Evolutionary conservation across 257 asterid genomes (phyloP), one percentile per base, ranked within the genome.

Genomic region (Verbascum thapsus): DNA sequence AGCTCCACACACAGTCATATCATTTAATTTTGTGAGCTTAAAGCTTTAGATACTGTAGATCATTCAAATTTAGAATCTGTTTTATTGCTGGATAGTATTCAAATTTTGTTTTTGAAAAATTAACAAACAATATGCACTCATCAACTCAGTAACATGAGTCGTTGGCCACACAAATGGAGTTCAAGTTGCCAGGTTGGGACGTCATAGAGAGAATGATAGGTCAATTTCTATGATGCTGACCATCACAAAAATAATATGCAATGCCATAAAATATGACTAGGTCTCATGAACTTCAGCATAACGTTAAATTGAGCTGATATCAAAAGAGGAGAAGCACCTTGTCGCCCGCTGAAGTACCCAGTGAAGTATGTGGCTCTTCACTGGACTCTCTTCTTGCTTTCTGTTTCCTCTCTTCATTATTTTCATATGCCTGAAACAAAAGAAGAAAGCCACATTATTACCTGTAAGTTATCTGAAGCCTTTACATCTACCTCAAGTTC

Each of bases 371-470:
- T 26, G 74, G 69, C 74, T 78, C 88, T 58, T 60, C 86, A 60
- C 50, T 66, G 58, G 59, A 51, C 69, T 89, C 94, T 72, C 85
- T 81, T 78, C 88, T 80, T 70, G 89, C 81, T 80, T 75, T 83
- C 23, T 18, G 78, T 76, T 67, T 84, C 82, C 71, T 70, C 63
- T 74, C 87, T 76, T 83, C 98, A 67, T 85, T 89, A 68, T 75
- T 80, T 66, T 85, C 95, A 59, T 80, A 85, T 13, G 88, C 79
- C 97, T 92, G 83, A 70, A 70, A 75, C 64, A 61, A 26, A 61
- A 55, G 67, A 52, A 40, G 30, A 44, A 47, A 64, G 40, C 41
- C 41, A 69, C 38, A 55, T 19, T 17, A 72, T 44, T 26, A 44
- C 10, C 45, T 44, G 26, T 34, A 53, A 60, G 67, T 69, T 19